These are phyloP conservation scores for Ilyonectria destructans DNA, from an alignment of 2,329 filamentous ascomycete genomes.

Conservation along the genomic window DNA sequence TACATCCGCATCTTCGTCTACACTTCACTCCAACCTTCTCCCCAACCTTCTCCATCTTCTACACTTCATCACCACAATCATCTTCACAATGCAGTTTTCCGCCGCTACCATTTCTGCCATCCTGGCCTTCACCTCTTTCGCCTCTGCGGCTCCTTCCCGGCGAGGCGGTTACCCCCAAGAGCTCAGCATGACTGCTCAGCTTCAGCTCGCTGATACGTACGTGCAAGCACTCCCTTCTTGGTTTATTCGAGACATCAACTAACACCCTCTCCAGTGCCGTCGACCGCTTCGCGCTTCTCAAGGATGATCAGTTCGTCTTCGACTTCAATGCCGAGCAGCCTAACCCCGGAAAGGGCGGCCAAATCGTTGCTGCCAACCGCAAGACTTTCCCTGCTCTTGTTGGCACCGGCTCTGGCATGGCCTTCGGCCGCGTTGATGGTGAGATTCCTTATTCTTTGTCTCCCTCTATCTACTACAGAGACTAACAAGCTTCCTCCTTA, in stretches of 20 bases:
- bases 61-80: constrained; percentile 37
- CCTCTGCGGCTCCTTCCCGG: constrained; percentile 47
- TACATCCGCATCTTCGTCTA: neutral
- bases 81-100: constrained; percentile 54
- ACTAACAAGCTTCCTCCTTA: constrained; percentile 36
- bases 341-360: constrained; percentile 58
- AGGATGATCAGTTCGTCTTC: constrained; percentile 65
- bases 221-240: constrained; percentile 25
- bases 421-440: constrained; percentile 66
- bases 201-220: constrained; percentile 59
- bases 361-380: constrained; percentile 68
- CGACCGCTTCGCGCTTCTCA: constrained; percentile 62
- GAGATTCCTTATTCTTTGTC: constrained; percentile 25
- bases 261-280: constrained; percentile 52
- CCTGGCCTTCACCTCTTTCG: constrained; percentile 58
- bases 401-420: constrained; percentile 66
- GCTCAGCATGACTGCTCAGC: constrained; percentile 56
- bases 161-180: constrained; percentile 32
- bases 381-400: constrained; percentile 72
- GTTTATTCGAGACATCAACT: constrained; percentile 25
- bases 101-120: constrained; percentile 55
- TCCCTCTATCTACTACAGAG: too few relatives aligned
- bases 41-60: constrained; percentile 1
- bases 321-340: constrained; percentile 59
- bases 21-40: neutral